A percentile compares a stretch with the other conserved stretches of the same genome.
These are phyloP conservation scores for Tirmania nivea DNA, from an alignment of 495 filamentous ascomycete species.

Conservation along the genomic window DNA sequence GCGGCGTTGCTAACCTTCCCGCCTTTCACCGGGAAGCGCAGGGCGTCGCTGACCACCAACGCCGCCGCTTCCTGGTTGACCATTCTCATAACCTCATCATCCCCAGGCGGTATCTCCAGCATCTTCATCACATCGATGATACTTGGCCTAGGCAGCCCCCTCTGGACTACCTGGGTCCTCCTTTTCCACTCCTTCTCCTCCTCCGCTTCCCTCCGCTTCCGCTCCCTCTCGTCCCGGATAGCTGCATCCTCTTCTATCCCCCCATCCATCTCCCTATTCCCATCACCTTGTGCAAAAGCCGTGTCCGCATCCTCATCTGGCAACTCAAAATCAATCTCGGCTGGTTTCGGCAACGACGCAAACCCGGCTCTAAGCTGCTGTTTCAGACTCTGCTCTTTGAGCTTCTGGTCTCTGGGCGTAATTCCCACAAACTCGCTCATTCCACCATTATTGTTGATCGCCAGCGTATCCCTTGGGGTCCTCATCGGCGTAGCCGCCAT, in stretches of 20 bases:
- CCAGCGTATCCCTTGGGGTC: conserved; percentile 75
- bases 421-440: conserved; percentile 43
- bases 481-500: conserved; percentile 60
- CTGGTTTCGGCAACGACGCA: conserved; percentile 64
- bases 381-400: conserved; percentile 47
- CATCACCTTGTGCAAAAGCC: conserved; percentile 22
- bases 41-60: conserved; percentile 61
- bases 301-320: conserved; percentile 48
- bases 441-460: conserved; percentile 49
- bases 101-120: conserved; percentile 18
- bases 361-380: conserved; percentile 52
- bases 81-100: conserved; percentile 30
- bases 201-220: conserved; percentile 43
- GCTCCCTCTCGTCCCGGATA: conserved; percentile 51
- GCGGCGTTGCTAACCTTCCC: conserved; percentile 33
- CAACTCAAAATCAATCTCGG: conserved; percentile 67
- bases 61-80: conserved; percentile 46
- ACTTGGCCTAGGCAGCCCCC: conserved; percentile 54
- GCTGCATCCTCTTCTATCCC: conserved; percentile 59
- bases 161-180: conserved; percentile 76
- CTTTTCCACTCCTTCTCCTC: conserved; percentile 59
- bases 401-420: conserved; percentile 56
- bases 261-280: conserved; percentile 13
- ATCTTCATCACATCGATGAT: conserved; percentile 43
- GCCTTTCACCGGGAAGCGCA: conserved; percentile 46